Evolutionary conservation across 2,329 filamentous ascomycete species (phyloP).

Genomic region (Aspergillus quadrilineatus): DNA sequence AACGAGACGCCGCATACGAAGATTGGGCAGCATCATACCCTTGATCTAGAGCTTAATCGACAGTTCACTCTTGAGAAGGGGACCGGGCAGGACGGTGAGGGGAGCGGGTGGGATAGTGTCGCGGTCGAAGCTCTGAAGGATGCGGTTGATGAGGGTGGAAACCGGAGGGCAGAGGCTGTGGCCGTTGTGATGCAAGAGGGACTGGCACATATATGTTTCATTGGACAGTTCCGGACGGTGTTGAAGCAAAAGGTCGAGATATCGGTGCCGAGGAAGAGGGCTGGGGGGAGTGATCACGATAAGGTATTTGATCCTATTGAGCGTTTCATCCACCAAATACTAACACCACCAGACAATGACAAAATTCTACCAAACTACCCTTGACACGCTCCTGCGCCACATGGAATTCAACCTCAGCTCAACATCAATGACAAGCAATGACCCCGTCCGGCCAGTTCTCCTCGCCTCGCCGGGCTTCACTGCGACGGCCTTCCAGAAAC

Average conservation of each 20-base stretch:
- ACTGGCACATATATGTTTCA: slow-evolving; percentile 52
- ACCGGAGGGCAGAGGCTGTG: slow-evolving; percentile 77
- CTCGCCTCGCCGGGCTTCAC: slow-evolving; percentile 88
- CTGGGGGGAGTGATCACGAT: slow-evolving; percentile 50
- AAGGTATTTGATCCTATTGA: slow-evolving; percentile 33
- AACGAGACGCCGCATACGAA: slow-evolving; percentile 68
- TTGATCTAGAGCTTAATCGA: slow-evolving; percentile 82
- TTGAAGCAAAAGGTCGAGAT: slow-evolving; percentile 51
- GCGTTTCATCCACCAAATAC: neutral
- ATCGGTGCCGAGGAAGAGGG: slow-evolving; percentile 49
- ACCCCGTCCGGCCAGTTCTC: slow-evolving; percentile 61
- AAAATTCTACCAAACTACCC: slow-evolving; percentile 74
- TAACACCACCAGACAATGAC: slow-evolving; percentile 58
- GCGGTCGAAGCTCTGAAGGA: slow-evolving; percentile 75
- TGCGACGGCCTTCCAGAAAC: slow-evolving; percentile 75
- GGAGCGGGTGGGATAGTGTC: slow-evolving; percentile 81
- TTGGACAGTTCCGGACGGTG: slow-evolving; percentile 51
- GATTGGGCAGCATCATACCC: slow-evolving; percentile 66
- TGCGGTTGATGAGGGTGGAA: slow-evolving; percentile 66
- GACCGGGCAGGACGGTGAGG: slow-evolving; percentile 47
- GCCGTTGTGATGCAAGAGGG: slow-evolving; percentile 91
- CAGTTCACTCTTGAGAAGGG: slow-evolving; percentile 87
- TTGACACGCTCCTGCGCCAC: slow-evolving; percentile 72
- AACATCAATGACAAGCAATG: slow-evolving; percentile 38
- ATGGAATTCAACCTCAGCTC: slow-evolving; percentile 65